These are phyloP conservation scores for Wallacemonas rigidus DNA, from an alignment of 208 protist species.

Conservation along the genomic window DNA sequence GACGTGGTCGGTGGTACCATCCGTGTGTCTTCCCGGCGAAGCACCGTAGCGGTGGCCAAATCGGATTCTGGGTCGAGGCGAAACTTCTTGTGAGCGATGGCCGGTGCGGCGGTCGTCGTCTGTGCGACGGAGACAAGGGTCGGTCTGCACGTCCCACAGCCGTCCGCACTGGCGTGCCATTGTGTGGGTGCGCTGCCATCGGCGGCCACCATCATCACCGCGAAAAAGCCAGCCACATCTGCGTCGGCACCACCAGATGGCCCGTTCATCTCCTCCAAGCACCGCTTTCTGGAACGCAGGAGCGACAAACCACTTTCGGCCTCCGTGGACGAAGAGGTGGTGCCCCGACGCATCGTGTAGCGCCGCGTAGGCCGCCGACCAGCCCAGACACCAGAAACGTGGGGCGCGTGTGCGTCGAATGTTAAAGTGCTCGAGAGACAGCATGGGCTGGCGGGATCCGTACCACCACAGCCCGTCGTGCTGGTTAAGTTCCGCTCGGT, in stretches of 20 bases:
- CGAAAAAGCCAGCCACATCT: conserved; percentile 2
- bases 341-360: conserved; percentile 7
- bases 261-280: conserved; percentile 58
- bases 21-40: too few species aligned
- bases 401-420: not conserved
- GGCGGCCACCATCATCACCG: conserved; percentile 3
- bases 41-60: too few species aligned
- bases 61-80: not conserved
- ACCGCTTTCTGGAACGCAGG: conserved; percentile 66
- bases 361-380: not conserved
- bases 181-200: not conserved
- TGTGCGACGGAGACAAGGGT: too few species aligned
- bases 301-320: conserved; percentile 40
- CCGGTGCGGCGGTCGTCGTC: too few species aligned
- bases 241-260: conserved; percentile 20
- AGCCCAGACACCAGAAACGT: conserved; percentile 5
- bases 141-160: too few species aligned
- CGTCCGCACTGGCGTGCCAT: too few species aligned
- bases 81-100: conserved; percentile 1
- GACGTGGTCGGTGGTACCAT: not conserved
- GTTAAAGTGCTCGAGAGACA: conserved; percentile 1
- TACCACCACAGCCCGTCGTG: not conserved
- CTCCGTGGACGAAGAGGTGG: too few species aligned
- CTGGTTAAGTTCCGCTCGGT: not conserved
- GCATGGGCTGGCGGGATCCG: conserved; percentile 4